phyloP scores from a whole-genome alignment of 2,329 filamentous ascomycete genomes.

The Alternaria dauci region DNA sequence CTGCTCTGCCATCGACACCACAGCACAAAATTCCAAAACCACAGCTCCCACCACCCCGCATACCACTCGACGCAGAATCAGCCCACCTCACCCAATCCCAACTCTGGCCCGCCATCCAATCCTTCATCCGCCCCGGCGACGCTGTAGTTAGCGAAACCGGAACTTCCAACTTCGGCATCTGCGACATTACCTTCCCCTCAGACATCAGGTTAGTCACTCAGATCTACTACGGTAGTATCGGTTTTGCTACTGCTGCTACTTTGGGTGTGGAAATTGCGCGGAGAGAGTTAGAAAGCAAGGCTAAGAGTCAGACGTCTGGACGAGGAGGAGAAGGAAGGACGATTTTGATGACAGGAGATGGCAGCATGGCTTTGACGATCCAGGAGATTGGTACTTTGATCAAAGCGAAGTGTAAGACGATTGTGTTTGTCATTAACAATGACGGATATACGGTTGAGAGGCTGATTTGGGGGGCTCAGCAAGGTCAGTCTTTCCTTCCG shows the following conservation, averaged over 20 bases:
- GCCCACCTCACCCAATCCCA: slow-evolving; percentile 54
- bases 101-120: slow-evolving; percentile 54
- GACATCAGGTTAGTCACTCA: slow-evolving; percentile 48
- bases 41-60: slow-evolving; percentile 36
- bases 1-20: slow-evolving; percentile 31
- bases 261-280: slow-evolving; percentile 59
- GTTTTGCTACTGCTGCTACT: slow-evolving; percentile 54
- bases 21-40: slow-evolving; percentile 38
- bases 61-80: slow-evolving; percentile 43
- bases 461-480: slow-evolving; percentile 55
- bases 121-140: slow-evolving; percentile 50
- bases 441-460: slow-evolving; percentile 59
- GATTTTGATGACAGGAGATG: slow-evolving; percentile 69
- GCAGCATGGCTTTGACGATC: slow-evolving; percentile 71
- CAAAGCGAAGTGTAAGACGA: slow-evolving; percentile 43
- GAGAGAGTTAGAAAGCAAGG: slow-evolving; percentile 50
- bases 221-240: slow-evolving; percentile 57
- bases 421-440: slow-evolving; percentile 58
- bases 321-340: slow-evolving; percentile 49
- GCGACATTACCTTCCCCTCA: slow-evolving; percentile 43
- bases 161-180: slow-evolving; percentile 52
- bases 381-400: slow-evolving; percentile 73
- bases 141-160: slow-evolving; percentile 55
- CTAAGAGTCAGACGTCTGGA: slow-evolving; percentile 43
- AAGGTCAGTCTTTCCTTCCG: slow-evolving; percentile 32